Conservation (phyloP, 345 rosid species). For the Ailanthus altissimus region DNA sequence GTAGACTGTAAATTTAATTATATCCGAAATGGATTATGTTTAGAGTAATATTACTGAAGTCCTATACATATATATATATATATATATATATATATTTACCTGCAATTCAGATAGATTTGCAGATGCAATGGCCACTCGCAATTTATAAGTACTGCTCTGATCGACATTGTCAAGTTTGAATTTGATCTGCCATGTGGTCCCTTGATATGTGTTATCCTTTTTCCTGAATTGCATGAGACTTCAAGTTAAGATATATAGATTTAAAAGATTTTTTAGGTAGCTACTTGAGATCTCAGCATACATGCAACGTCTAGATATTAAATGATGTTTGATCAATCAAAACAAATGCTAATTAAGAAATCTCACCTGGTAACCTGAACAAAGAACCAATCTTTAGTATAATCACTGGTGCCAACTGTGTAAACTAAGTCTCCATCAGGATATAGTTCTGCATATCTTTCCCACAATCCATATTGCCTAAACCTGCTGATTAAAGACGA, state of each 20-base stretch:
- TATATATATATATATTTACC: constrained; percentile 33
- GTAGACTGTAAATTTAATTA: background rate
- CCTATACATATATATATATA: background rate
- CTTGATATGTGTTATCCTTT: constrained; percentile 45
- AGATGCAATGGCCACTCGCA: constrained; percentile 74
- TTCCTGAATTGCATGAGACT: constrained; percentile 35
- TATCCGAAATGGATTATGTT: background rate
- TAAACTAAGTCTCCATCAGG: constrained; percentile 69
- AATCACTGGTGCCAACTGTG: constrained; percentile 65
- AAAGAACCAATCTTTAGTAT: constrained; percentile 77
- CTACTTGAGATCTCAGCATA: too few species aligned
- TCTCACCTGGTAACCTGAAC: constrained; percentile 69
- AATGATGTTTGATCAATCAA: too few species aligned
- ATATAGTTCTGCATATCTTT: constrained; percentile 72
- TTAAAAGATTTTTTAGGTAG: too few species aligned
- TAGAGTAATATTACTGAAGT: background rate
- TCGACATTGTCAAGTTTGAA: constrained; percentile 47
- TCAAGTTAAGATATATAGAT: background rate
- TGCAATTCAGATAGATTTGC: constrained; percentile 71
- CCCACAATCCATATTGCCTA: constrained; percentile 89
- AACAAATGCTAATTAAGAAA: background rate
- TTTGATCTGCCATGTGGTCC: constrained; percentile 79
- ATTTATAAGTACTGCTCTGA: constrained; percentile 41
- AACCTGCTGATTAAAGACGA: constrained; percentile 41
- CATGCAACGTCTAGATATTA: too few species aligned